These are phyloP conservation scores for Ceratocystis cacaofunesta DNA, from an alignment of 2,329 filamentous ascomycete genomes.

Conservation along the genomic window DNA sequence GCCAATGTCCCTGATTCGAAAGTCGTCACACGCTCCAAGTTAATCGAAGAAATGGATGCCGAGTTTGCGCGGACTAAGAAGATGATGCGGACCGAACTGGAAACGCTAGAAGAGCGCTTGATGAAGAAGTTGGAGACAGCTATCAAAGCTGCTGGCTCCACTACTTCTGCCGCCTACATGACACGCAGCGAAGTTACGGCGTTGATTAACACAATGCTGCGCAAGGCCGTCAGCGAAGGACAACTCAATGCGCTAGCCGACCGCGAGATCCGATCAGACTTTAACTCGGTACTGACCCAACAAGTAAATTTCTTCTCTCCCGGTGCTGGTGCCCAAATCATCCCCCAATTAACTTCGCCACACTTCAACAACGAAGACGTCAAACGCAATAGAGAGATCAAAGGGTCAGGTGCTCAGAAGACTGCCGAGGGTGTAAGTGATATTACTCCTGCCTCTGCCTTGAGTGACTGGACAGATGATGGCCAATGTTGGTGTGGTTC, in stretches of 20 bases:
- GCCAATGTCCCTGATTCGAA: constrained; percentile 20
- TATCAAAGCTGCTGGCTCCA: constrained; percentile 3
- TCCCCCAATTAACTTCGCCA: constrained; percentile 44
- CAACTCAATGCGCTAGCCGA: constrained; percentile 34
- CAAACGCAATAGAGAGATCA: constrained; percentile 7
- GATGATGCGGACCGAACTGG: constrained; percentile 30
- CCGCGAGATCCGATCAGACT: constrained; percentile 32
- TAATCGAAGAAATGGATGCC: constrained; percentile 30
- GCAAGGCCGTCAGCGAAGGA: constrained; percentile 30
- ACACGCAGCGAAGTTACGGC: constrained; percentile 28
- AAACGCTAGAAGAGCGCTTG: constrained; percentile 25
- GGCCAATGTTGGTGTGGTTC: constrained; percentile 80
- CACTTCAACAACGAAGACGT: constrained; percentile 27
- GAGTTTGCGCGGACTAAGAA: constrained; percentile 27
- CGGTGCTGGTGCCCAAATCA: constrained; percentile 50
- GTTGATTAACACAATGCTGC: constrained; percentile 30
- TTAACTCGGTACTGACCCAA: constrained; percentile 31
- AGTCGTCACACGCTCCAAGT: constrained; percentile 35
- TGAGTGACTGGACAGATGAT: constrained; percentile 57
- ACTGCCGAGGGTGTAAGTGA: neutral
- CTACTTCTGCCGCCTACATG: constrained; percentile 22
- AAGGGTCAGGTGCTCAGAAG: constrained; percentile 11
- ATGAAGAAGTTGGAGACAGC: constrained; percentile 22
- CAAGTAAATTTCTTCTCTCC: constrained; percentile 60
- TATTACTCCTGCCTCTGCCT: constrained; percentile 36